Evolutionary conservation across 495 filamentous ascomycete species (phyloP).

Genomic region (Patellaria atrata): DNA sequence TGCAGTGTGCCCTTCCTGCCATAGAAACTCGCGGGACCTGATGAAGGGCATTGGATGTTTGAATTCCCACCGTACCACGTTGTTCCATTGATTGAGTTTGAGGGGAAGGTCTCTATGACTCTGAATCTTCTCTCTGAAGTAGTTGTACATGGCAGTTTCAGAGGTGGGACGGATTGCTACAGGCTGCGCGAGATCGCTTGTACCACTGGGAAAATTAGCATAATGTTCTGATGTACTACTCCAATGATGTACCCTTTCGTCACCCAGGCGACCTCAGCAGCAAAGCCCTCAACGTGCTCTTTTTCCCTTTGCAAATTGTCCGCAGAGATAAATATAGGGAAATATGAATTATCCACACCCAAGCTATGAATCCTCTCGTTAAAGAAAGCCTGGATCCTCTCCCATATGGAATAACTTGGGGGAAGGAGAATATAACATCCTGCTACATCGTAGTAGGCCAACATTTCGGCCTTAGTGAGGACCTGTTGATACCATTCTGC

Average conservation of each 20-base stretch:
- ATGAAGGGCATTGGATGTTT: conserved; percentile 95
- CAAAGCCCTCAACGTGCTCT: conserved; percentile 94
- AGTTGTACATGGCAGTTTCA: conserved; percentile 88
- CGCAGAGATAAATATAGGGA: conserved; percentile 83
- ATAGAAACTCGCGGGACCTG: conserved; percentile 83
- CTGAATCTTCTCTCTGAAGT: conserved; percentile 94
- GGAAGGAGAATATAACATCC: conserved; percentile 83
- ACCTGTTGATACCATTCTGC: conserved; percentile 91
- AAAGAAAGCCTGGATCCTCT: conserved; percentile 81
- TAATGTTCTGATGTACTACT: no score
- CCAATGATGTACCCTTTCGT: conserved; percentile 62
- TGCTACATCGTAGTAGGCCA: conserved; percentile 88
- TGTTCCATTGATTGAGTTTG: conserved; percentile 94
- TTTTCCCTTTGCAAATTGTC: conserved; percentile 90
- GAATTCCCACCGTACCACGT: conserved; percentile 94
- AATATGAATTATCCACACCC: conserved; percentile 88
- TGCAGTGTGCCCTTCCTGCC: conserved; percentile 97
- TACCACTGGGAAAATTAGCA: conserved; percentile 41
- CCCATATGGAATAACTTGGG: conserved; percentile 82
- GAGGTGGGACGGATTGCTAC: conserved; percentile 93
- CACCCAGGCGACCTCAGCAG: conserved; percentile 96
- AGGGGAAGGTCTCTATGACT: conserved; percentile 88
- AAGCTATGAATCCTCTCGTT: conserved; percentile 71
- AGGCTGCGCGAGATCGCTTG: conserved; percentile 81
- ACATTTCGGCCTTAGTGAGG: conserved; percentile 85